A percentile compares a stretch with the other conserved stretches of the same genome.
Conservation (phyloP, 805 yeast species). For the Zygoascus bituminiphila region DNA sequence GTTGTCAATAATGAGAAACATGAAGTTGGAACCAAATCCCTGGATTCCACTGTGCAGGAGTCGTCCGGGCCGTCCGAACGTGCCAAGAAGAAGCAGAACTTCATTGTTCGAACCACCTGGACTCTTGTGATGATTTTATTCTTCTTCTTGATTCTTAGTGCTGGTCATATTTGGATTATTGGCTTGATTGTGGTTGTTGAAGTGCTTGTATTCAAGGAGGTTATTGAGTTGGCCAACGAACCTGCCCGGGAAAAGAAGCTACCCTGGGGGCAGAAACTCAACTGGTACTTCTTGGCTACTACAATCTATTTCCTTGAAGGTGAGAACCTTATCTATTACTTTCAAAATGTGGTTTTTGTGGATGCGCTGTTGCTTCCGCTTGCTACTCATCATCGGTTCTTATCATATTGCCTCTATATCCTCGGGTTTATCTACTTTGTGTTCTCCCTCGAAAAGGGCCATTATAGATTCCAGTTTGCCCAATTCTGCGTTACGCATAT, state of each 20-base stretch:
- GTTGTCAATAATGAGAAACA: not conserved
- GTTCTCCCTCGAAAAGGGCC: slow-evolving; percentile 79
- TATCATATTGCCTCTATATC: slow-evolving; percentile 76
- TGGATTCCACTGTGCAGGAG: not conserved
- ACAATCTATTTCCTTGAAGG: slow-evolving; percentile 88
- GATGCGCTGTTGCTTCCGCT: slow-evolving; percentile 48
- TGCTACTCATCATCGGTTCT: slow-evolving; percentile 71
- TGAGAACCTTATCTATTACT: slow-evolving; percentile 64
- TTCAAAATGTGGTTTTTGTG: slow-evolving; percentile 44
- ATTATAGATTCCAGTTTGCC: slow-evolving; percentile 84
- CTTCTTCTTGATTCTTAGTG: slow-evolving; percentile 59
- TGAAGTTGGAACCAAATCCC: not conserved
- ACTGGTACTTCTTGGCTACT: slow-evolving; percentile 88
- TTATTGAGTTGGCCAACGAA: slow-evolving; percentile 74
- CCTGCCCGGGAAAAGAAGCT: slow-evolving; percentile 78
- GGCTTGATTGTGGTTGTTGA: slow-evolving; percentile 64
- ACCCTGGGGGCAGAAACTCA: slow-evolving; percentile 73
- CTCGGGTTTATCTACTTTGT: slow-evolving; percentile 88
- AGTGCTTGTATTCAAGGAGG: slow-evolving; percentile 80
- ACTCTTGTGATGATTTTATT: slow-evolving; percentile 80
- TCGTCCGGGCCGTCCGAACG: slow-evolving; percentile 7
- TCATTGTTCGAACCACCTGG: slow-evolving; percentile 85
- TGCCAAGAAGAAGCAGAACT: slow-evolving; percentile 74
- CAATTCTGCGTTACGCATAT: slow-evolving; percentile 91
- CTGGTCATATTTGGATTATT: slow-evolving; percentile 82